These are phyloP conservation scores for Botrytis elliptica DNA, from an alignment of 2,329 filamentous ascomycete species.

Conservation along the genomic window DNA sequence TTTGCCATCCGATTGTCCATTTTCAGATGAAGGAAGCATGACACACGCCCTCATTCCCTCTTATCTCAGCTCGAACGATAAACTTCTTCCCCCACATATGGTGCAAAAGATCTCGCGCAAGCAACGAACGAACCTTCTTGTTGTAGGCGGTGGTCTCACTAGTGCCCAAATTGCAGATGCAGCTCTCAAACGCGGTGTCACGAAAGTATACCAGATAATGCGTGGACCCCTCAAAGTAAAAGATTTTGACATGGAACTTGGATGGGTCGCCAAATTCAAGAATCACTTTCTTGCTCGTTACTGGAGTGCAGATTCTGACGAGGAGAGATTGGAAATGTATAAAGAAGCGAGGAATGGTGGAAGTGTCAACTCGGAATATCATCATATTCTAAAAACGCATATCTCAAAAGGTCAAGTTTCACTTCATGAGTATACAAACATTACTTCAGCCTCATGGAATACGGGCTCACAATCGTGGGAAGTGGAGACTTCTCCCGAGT, in stretches of 20 bases:
- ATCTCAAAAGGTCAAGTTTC: conserved; percentile 23
- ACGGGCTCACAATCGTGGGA: conserved; percentile 47
- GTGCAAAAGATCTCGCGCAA: conserved; percentile 51
- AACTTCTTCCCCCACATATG: conserved; percentile 41
- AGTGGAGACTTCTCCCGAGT: conserved; percentile 50
- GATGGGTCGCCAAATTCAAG: conserved; percentile 80
- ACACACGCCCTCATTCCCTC: conserved; percentile 26
- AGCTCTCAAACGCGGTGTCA: conserved; percentile 62
- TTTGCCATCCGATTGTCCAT: conserved; percentile 42
- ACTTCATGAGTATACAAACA: conserved; percentile 31
- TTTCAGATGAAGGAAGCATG: conserved; percentile 33
- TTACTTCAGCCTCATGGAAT: conserved; percentile 54
- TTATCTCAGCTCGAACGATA: conserved; percentile 3
- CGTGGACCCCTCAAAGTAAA: conserved; percentile 60
- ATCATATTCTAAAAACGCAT: conserved; percentile 25
- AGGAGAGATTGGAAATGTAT: conserved; percentile 66
- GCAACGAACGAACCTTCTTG: conserved; percentile 60
- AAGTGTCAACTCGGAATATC: conserved; percentile 62
- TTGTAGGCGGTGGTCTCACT: conserved; percentile 74
- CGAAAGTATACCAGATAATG: conserved; percentile 69
- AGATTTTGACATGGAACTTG: conserved; percentile 73
- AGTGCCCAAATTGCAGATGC: conserved; percentile 72
- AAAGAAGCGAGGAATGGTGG: conserved; percentile 68
- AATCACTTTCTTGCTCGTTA: conserved; percentile 76
- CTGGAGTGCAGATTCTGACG: conserved; percentile 71